These are phyloP conservation scores for Cladobotryum protrusum DNA, from an alignment of 2,329 filamentous ascomycete genomes.

Conservation along the genomic window DNA sequence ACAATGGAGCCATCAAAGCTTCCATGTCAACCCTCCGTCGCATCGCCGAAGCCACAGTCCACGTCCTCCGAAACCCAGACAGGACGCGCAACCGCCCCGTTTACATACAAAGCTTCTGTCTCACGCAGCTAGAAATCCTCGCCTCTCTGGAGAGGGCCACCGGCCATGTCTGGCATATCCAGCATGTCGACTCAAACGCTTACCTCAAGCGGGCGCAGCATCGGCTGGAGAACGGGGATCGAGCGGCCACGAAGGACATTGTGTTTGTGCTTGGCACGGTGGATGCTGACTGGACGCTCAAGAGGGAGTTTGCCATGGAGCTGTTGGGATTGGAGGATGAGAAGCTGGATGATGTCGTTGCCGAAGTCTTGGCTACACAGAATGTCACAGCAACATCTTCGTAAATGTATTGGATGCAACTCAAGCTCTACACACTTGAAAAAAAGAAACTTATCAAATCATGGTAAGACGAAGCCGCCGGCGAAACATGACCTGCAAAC, in stretches of 20 bases:
- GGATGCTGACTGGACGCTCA: conserved; percentile 42
- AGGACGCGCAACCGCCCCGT: conserved; percentile 47
- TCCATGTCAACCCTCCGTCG: conserved; percentile 43
- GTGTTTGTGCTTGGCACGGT: conserved; percentile 44
- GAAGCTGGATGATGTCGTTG: conserved; percentile 37
- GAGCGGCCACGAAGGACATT: conserved; percentile 37
- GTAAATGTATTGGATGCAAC: background rate
- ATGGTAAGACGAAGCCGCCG: no score
- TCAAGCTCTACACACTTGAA: background rate
- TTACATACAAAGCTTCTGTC: conserved; percentile 39
- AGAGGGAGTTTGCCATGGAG: conserved; percentile 41
- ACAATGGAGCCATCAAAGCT: conserved; percentile 45
- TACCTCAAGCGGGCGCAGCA: conserved; percentile 34
- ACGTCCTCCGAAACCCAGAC: conserved; percentile 42
- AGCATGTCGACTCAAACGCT: conserved; percentile 29
- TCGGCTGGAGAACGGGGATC: conserved; percentile 32
- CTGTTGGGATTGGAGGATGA: conserved; percentile 41
- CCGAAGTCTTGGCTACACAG: conserved; percentile 25
- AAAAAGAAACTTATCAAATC: no score
- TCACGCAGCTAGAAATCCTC: conserved; percentile 42
- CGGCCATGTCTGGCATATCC: conserved; percentile 31
- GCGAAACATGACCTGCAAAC: no score
- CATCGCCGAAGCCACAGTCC: conserved; percentile 44
- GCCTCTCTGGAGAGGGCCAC: conserved; percentile 45
- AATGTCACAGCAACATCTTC: conserved; percentile 2